phyloP scores from a whole-genome alignment of 345 rosid species.

The Dipteronia dyeriana region DNA sequence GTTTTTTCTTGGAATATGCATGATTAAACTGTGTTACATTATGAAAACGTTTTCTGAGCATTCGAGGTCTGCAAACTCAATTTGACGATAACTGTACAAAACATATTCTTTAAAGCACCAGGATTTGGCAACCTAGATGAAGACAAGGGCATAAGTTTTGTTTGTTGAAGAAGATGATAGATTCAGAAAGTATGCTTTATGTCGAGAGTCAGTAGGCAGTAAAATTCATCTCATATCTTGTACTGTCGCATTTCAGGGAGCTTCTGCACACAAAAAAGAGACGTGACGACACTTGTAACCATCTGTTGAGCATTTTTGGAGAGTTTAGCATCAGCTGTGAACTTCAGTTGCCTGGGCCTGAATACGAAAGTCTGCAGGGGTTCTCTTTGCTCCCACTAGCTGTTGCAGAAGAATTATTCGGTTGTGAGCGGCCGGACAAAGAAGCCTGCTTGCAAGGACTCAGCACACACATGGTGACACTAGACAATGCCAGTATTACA shows the following conservation, averaged over 20 bases:
- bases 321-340: constrained; percentile 69
- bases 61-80: not conserved
- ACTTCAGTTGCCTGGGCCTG: constrained; percentile 65
- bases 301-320: constrained; percentile 51
- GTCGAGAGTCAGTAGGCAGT: not conserved
- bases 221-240: not conserved
- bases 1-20: not conserved
- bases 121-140: not conserved
- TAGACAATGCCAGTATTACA: constrained; percentile 41
- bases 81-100: not conserved
- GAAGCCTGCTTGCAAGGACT: constrained; percentile 32
- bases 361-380: constrained; percentile 45
- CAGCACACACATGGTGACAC: constrained; percentile 21
- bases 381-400: constrained; percentile 55
- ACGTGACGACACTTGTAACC: constrained; percentile 51
- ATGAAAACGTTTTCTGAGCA: not conserved
- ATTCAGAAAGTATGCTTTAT: not conserved
- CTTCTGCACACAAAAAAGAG: constrained; percentile 60
- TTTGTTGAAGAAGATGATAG: not conserved
- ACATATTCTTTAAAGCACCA: not conserved
- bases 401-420: constrained; percentile 55
- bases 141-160: not conserved
- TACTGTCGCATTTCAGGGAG: constrained; percentile 41
- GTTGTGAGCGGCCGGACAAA: constrained; percentile 34
- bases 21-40: not conserved